Evolutionary conservation across 148 eudicot genomes (phyloP), one percentile per base, ranked within the genome.

Genomic region (Vaccinium darrowii): DNA sequence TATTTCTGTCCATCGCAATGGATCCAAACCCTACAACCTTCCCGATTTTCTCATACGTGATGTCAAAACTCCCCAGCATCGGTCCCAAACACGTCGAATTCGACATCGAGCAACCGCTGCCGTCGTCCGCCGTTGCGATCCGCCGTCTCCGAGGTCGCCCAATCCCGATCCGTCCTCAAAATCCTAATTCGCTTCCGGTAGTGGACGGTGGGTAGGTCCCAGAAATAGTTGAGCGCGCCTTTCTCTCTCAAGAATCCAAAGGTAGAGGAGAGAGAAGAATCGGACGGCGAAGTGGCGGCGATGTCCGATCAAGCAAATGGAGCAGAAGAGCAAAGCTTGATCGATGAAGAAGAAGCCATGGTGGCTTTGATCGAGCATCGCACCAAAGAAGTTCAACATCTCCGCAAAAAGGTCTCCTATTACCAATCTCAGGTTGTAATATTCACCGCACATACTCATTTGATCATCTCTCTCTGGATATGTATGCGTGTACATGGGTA

Each of bases 291-390:
- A 23, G 67, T 1, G 15, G 51, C 57, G 39, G 56, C n/a, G 47
- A 56, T 56, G 43, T 13, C 21, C n/a, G 7, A 52, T 18, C 25
- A 49, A n/a, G 54, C 80, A 36, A 85, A 82, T 54, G 73, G 67
- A 52, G 14, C 21, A n/a, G 79, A 49, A 18, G 84, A 65, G 0
- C 86, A 73, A 63, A 79, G 36, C 8, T 79, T 47, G 33, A 62
- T 74, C 8, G 94, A 92, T 69, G 92, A 93, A 84, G 98, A 96
- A 86, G 94, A 94, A 88, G 94, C 93, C 12, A 85, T 96, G 69
- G 87, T 92, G 54, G 97, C 94, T 76, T 91, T 96, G 7, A 87
- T 92, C 81, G 95, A 96, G 75, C 97, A 96, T 27, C 97, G 99
- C 19, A 82, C 91, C 43, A 92, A 92, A 84, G 97, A 94, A 90